phyloP scores from a whole-genome alignment of 139 green algal species.

The Astrephomene gubernaculifera region DNA sequence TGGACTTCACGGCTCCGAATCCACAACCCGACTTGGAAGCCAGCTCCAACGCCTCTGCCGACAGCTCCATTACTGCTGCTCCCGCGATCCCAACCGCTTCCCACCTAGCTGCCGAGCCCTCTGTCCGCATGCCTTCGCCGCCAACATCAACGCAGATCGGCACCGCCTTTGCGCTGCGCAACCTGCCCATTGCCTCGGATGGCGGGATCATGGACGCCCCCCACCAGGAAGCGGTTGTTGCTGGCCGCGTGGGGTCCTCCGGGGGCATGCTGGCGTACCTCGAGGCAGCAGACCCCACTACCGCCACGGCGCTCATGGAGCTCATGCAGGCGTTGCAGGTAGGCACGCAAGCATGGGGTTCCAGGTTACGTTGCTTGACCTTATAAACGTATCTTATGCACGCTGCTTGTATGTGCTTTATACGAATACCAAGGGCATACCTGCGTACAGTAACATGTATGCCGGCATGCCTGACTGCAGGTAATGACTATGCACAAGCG shows the following conservation, averaged over 20 bases:
- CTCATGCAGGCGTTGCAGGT: conserved; percentile 39
- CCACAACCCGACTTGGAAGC: no score
- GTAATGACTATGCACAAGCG: conserved; percentile 29
- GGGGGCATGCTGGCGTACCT: conserved; percentile 41
- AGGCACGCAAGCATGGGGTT: no score
- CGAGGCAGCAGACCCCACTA: conserved; percentile 39
- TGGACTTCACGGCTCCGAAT: no score
- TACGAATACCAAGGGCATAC: no score
- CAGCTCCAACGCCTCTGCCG: not conserved
- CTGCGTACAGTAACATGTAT: no score
- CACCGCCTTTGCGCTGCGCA: conserved; percentile 20
- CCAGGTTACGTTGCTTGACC: no score
- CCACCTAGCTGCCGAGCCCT: not conserved
- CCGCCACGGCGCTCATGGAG: conserved; percentile 36
- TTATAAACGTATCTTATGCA: no score
- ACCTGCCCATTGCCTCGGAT: conserved; percentile 39
- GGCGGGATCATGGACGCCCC: conserved; percentile 29
- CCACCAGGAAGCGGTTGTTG: conserved; percentile 8
- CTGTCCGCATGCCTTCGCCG: not conserved
- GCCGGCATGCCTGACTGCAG: no score
- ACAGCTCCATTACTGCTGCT: conserved; percentile 3
- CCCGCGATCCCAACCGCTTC: not conserved
- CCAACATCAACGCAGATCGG: not conserved
- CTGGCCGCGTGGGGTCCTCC: conserved; percentile 18
- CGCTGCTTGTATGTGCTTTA: no score